Base-by-base conservation (phyloP, 2,329 filamentous ascomycete genomes). In the Sclerotinia trifoliorum region DNA sequence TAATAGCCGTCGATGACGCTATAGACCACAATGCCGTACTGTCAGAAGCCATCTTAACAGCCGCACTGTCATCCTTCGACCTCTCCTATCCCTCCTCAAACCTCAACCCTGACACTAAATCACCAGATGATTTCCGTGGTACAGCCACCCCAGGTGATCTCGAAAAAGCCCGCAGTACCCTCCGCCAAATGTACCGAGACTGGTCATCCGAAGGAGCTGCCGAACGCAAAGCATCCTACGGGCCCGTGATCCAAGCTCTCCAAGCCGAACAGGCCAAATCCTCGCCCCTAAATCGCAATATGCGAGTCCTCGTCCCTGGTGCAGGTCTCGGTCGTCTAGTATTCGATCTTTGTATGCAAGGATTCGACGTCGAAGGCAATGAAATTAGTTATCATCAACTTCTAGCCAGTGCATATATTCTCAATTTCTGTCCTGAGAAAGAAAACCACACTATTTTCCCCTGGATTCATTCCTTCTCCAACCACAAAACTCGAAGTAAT, bases 321-420 rank as follows among this genome's bases (percentile, higher is more conserved):
- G 94, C 94, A 5, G 95, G 95, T 0, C 82, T 99, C 2, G 95
- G 93, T 3, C 86, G 95, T 19, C 82, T 98, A 2, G 92, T 98
- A 0, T 96, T 96, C 75, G 95, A 99, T 56, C 83, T 98, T 19
- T 93, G 90, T 77, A 81, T 81, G 39, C 82, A 81, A 1, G 94
- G 95, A 15, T 96, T 88, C 78, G 81, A 85, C 15, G 86, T 88
- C 0, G 93, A 97, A 78, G 94, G 94, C 39, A 98, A 97, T 77
- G 92, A 99, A 80, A 96, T 98, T 70, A 97, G 94, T 3, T 98
- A 96, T 77, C 95, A 99, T 78, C 93, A 97, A 78, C 86, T 99
- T n/a, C 83, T 98, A 68, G 93, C 93, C 1, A 96, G 92, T 7
- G 87, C 86, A 0, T 89, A 91, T 76, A 85, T 94, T 21, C 85